Evolutionary conservation across 139 green algal species (phyloP).

Genomic region (Chlamydomonas applanata): DNA sequence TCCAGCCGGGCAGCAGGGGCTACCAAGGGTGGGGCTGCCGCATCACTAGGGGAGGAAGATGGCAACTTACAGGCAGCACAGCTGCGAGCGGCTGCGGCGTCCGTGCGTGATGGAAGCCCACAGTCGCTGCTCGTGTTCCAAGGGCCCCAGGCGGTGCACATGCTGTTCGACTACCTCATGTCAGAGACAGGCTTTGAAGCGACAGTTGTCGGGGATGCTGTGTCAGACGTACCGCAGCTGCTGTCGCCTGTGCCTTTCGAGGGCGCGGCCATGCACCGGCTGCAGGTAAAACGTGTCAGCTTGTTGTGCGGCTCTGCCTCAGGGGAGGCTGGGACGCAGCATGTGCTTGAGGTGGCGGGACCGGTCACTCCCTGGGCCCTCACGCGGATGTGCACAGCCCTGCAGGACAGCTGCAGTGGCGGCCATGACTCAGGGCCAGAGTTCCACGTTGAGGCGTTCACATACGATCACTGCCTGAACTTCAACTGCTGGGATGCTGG

Average conservation of each 20-base stretch:
- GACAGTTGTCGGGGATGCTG: background rate
- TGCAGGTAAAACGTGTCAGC: conserved; percentile 16
- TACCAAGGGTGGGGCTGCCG: background rate
- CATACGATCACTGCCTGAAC: background rate
- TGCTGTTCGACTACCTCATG: conserved; percentile 61
- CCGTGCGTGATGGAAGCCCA: conserved; percentile 35
- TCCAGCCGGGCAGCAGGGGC: background rate
- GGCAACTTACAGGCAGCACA: background rate
- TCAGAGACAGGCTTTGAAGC: conserved; percentile 26
- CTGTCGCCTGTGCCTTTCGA: conserved; percentile 55
- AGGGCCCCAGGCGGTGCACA: conserved; percentile 45
- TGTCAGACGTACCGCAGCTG: conserved; percentile 57
- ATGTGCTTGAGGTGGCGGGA: conserved; percentile 22
- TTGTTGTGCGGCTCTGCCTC: background rate
- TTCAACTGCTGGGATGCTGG: background rate
- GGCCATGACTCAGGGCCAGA: background rate
- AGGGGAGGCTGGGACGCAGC: background rate
- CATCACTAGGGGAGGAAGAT: background rate
- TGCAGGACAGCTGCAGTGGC: background rate
- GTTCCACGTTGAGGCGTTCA: background rate
- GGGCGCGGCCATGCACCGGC: conserved; percentile 30
- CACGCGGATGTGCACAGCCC: background rate
- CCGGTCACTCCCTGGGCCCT: conserved; percentile 21
- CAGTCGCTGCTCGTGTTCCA: conserved; percentile 57
- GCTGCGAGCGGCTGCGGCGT: background rate